phyloP scores from a whole-genome alignment of 2,329 filamentous ascomycete genomes.

The Diaporthe velutina region DNA sequence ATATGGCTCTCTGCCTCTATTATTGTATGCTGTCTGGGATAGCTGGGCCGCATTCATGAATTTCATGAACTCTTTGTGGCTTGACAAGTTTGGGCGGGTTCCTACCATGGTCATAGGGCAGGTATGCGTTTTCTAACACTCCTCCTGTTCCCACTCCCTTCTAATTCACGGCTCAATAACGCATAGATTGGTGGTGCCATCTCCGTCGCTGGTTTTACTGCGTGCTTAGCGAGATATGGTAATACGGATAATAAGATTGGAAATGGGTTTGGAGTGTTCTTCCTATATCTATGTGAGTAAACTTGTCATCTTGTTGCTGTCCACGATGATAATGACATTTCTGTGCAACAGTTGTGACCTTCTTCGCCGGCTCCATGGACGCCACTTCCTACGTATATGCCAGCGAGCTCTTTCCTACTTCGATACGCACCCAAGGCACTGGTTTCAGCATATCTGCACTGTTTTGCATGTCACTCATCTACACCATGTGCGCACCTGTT shows the following conservation, averaged over 20 bases:
- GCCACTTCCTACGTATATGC: conserved; percentile 11
- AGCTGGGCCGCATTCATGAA: conserved; percentile 36
- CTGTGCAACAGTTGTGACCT: neutral
- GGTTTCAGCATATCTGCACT: conserved; percentile 25
- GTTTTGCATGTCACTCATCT: conserved; percentile 32
- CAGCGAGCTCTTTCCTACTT: conserved; percentile 11
- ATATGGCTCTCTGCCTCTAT: conserved; percentile 16
- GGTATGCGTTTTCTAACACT: neutral
- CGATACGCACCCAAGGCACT: conserved; percentile 9
- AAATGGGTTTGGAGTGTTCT: neutral
- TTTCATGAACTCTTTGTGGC: conserved; percentile 20
- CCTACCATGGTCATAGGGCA: neutral
- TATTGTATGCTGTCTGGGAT: conserved; percentile 34
- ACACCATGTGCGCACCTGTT: conserved; percentile 37
- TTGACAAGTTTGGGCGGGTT: conserved; percentile 23
- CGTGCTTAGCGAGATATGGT: conserved; percentile 9
- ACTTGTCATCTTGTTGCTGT: too few species aligned
- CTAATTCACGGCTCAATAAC: neutral
- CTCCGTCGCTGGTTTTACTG: neutral
- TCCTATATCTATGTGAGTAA: neutral
- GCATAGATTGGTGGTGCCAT: neutral
- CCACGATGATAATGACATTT: neutral
- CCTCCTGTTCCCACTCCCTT: accelerated
- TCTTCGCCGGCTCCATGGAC: conserved; percentile 13
- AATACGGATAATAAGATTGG: neutral